phyloP scores from a whole-genome alignment of 1,139 yeast species.

The Pichia sp. region DNA sequence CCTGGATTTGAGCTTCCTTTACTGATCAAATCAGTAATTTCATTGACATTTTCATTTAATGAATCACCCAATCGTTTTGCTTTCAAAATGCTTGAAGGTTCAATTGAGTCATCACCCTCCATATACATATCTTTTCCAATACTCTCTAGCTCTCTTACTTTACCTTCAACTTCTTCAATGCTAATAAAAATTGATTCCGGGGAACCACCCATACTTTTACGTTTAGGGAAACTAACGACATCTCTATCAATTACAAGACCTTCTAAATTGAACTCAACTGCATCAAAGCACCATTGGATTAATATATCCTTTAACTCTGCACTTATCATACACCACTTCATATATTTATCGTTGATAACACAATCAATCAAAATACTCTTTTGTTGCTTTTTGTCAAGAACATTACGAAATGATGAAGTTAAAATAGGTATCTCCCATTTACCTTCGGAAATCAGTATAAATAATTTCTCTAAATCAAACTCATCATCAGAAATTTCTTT shows the following conservation, averaged over 20 bases:
- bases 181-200: slow-evolving; percentile 30
- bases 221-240: slow-evolving; percentile 43
- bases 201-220: slow-evolving; percentile 50
- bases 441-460: slow-evolving; percentile 59
- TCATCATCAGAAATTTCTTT: slow-evolving; percentile 25
- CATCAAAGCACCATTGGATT: slow-evolving; percentile 61
- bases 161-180: slow-evolving; percentile 32
- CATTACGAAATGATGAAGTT: slow-evolving; percentile 47
- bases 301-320: slow-evolving; percentile 40
- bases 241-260: slow-evolving; percentile 38
- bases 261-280: slow-evolving; percentile 47
- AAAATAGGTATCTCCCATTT: slow-evolving; percentile 83
- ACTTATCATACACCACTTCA: slow-evolving; percentile 56
- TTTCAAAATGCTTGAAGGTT: slow-evolving; percentile 31
- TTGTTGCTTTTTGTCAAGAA: slow-evolving; percentile 62
- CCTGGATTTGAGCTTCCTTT: too few relatives aligned
- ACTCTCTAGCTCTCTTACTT: slow-evolving; percentile 30
- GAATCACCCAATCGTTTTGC: slow-evolving; percentile 28
- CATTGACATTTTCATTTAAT: slow-evolving; percentile 18
- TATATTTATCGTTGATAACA: slow-evolving; percentile 54
- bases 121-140: slow-evolving; percentile 10
- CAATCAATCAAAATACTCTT: slow-evolving; percentile 68
- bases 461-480: slow-evolving; percentile 51
- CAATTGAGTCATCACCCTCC: slow-evolving; percentile 34
- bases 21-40: neutral